These are phyloP conservation scores for Trapa bicornis DNA, from an alignment of 345 rosid genomes.

Conservation along the genomic window DNA sequence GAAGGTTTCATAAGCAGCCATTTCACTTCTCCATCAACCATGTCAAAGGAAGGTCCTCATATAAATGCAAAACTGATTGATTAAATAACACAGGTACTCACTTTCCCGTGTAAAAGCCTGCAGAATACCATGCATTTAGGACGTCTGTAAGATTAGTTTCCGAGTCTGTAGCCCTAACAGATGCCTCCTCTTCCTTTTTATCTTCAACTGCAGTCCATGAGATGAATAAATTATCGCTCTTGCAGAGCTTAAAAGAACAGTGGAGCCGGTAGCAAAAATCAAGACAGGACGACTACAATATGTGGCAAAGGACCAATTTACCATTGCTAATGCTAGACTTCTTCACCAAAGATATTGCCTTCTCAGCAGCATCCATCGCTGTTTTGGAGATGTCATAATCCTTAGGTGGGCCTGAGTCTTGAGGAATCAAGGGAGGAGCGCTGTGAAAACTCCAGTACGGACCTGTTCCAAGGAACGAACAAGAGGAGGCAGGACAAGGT, in stretches of 20 bases:
- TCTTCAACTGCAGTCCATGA: constrained; percentile 16
- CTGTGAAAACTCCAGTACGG: constrained; percentile 9
- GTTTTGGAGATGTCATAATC: constrained; percentile 26
- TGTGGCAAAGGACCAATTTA: background rate
- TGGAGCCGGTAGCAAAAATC: background rate
- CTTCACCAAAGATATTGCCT: constrained; percentile 39
- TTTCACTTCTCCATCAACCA: background rate
- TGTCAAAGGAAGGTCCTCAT: background rate
- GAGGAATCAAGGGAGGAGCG: constrained; percentile 9
- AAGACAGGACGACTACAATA: background rate
- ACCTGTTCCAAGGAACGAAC: constrained; percentile 17
- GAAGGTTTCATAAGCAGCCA: background rate
- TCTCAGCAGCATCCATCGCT: constrained; percentile 44
- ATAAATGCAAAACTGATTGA: background rate
- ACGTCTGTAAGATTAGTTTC: constrained; percentile 39
- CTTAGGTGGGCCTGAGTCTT: constrained; percentile 6
- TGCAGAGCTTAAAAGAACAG: background rate
- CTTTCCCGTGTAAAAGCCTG: constrained; percentile 58
- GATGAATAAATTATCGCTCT: background rate
- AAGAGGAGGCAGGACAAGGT: constrained; percentile 27
- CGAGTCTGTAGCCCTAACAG: constrained; percentile 12
- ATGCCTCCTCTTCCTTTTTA: constrained; percentile 22
- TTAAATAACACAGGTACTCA: constrained; percentile 18
- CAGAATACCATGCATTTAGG: constrained; percentile 55
- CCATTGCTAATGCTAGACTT: constrained; percentile 19